Base-by-base conservation (phyloP, 2,329 filamentous ascomycete species). In the Claviceps paspali region DNA sequence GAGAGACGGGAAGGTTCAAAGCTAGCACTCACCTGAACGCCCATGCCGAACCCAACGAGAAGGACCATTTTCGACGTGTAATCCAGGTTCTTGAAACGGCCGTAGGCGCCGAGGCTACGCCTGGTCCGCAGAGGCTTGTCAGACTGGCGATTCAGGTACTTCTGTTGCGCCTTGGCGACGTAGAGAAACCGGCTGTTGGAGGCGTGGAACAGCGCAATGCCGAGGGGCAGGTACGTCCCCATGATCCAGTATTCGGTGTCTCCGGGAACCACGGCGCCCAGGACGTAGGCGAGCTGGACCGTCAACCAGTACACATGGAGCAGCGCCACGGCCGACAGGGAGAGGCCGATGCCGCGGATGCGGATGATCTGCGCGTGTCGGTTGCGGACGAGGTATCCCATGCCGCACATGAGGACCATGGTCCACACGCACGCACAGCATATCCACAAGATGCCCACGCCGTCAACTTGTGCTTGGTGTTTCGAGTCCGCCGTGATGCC, bases 181-280 rank as follows among this genome's bases (percentile, higher is more conserved):
- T 74, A 58, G 15, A 76, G 63, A 38, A 79, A 71, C 36, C 71
- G 68, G 42, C 60, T 65, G 51, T 78, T 76, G 40, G 70, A 70
- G 21, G 71, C 74, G 45, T 79, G 74, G 49, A 79, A 79, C 2
- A 80, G 58, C 12, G 73, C 75, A 36, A 80, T 72, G 23, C 76
- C 75, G 33, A 73, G 65, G 5, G 76, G 76, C 6, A 80, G 57
- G 49, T 71, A 75, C 31, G 72, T 65, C 34, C 70, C 67, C 76
- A 80, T 80, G 49, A 76, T 62, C 68, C 73, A 80, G 49, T 66
- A 80, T 50, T 77, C 68, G 8, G 62, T 59, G 9, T 65, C 57
- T 35, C 65, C 67, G 0, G 72, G 66, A 19, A 55, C 49, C 2
- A 59, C 41, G 1, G 52, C 46, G 0, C 57, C 59, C 17, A 61